Base-by-base conservation (phyloP, 768 basidiomycete species). In the Suillus placidus region DNA sequence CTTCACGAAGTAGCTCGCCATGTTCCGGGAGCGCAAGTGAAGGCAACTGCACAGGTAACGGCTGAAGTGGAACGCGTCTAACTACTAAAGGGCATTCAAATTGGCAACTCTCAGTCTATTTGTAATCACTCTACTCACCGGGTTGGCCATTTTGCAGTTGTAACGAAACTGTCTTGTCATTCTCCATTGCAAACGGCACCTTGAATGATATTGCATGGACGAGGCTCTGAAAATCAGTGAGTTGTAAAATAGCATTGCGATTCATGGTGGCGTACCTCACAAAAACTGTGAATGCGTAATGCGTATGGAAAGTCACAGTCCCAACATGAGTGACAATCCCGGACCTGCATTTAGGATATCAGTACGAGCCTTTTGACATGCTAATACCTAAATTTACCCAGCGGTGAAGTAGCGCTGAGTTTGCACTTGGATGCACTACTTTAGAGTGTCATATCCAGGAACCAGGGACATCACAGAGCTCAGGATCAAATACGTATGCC, bases 101-200 rank as follows among this genome's bases (percentile, higher is more conserved):
- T 40, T 16, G 56, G 43, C 62, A 43, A 73, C 64, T n/a, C 13
- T 60, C 9, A 9, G 38, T 51, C 64, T n/a, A 16, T 60, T 12
- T 8, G 37, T 47, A 34, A n/a, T 30, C 56, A 23, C 60, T 37
- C 63, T 32, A 78, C 93, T 73, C 69, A 97, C 95, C 54, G 85
- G 83, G 74, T 97, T 97, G n/a, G 88, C 85, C 5, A 95, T 93
- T 74, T 98, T 98, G 76, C 98, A 95, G 74, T 98, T 97, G 75
- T 94, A 94, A 14, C 90, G 87, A n/a, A 99, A 82, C 68, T 96
- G 94, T 89, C 76, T 93, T 95, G 40, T 93, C 91, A 63, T 90
- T 88, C 72, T 91, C 51, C 14, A 52, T 8, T 18, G 26, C 90
- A 68, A 95, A 94, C 3, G 95, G 89, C 60, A 95, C 87, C 70